These are phyloP conservation scores for Gossypium lobatum DNA, from an alignment of 441 rosid genomes.

Conservation along the genomic window DNA sequence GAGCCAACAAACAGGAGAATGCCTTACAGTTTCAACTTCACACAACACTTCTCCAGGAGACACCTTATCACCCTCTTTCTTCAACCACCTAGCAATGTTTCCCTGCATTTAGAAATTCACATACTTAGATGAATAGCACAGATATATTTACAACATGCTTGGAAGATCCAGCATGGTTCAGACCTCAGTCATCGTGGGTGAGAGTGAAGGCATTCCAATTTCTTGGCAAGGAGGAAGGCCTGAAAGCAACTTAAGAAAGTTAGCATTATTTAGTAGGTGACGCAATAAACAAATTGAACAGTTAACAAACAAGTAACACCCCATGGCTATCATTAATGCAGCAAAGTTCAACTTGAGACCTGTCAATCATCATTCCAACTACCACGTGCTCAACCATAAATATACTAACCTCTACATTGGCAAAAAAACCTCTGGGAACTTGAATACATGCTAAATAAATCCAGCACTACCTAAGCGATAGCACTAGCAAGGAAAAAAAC, in stretches of 20 bases:
- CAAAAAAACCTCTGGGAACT: not conserved
- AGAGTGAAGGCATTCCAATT: constrained; percentile 98
- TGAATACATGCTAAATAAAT: not conserved
- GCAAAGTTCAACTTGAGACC: not conserved
- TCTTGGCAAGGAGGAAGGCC: constrained; percentile 94
- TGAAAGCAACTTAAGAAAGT: constrained; percentile 32
- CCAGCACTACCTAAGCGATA: not conserved
- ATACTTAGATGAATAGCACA: constrained; percentile 14
- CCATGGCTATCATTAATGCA: not conserved
- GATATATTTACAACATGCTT: constrained; percentile 5
- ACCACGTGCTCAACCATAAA: not conserved
- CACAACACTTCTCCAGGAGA: constrained; percentile 95
- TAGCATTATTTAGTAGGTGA: constrained; percentile 12
- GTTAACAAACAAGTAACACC: not conserved
- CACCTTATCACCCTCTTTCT: constrained; percentile 95
- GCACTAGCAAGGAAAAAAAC: not conserved
- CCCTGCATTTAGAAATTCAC: constrained; percentile 49
- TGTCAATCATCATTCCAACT: not conserved
- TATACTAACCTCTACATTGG: not conserved
- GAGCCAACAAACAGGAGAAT: constrained; percentile 1
- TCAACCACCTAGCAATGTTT: constrained; percentile 92
- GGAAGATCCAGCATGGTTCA: constrained; percentile 20
- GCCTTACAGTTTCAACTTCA: constrained; percentile 95
- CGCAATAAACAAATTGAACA: not conserved
- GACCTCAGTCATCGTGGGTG: constrained; percentile 98